These are phyloP conservation scores for Populus alba DNA, from an alignment of 345 rosid species.

Conservation along the genomic window DNA sequence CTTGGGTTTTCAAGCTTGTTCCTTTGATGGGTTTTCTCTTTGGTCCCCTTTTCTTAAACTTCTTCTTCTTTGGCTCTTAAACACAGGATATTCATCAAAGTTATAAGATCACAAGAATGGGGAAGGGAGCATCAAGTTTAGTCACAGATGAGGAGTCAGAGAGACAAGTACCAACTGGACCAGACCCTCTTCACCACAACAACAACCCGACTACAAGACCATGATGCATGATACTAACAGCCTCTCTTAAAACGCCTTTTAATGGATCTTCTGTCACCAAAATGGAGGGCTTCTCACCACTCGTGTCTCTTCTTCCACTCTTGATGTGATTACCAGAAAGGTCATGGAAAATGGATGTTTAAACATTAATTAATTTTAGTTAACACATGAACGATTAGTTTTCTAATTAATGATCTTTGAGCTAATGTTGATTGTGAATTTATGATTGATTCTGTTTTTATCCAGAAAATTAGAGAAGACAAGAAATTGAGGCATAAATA, in stretches of 20 bases:
- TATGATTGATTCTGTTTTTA: no score
- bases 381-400: no score
- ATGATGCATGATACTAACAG: neutral
- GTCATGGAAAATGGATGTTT: no score
- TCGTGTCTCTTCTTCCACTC: neutral
- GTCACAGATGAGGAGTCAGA: slow-evolving; percentile 27
- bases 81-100: slow-evolving; percentile 22
- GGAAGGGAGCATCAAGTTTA: neutral
- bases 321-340: no score
- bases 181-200: slow-evolving; percentile 68
- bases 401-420: no score
- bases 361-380: neutral
- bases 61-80: neutral
- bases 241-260: no score
- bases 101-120: neutral
- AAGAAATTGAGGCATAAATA: no score
- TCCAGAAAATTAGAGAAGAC: no score
- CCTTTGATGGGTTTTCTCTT: neutral
- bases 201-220: slow-evolving; percentile 32
- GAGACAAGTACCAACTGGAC: slow-evolving; percentile 59
- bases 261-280: neutral
- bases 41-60: neutral
- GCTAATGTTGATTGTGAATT: no score
- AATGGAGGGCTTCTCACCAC: neutral
- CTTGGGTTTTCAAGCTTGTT: neutral